Conservation (phyloP, 208 protist genomes). For the Leishmania guyanensis region DNA sequence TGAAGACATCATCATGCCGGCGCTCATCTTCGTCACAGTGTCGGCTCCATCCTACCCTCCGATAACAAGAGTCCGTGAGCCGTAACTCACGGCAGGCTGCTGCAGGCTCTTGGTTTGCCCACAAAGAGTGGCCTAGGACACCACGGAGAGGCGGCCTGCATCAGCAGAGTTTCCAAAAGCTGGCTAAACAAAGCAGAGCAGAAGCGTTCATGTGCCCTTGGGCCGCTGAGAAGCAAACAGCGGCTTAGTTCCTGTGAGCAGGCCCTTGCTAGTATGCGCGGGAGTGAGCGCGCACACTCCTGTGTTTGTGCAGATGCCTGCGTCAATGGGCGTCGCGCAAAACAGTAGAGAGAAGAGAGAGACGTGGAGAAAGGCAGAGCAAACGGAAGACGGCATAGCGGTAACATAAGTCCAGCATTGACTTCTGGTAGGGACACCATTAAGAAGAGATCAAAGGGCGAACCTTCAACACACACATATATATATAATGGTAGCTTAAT, state of each 20-base stretch:
- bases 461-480: not conserved
- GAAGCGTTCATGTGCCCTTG: not conserved
- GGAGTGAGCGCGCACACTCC: not conserved
- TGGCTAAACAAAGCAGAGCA: not conserved
- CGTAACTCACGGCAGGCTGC: too few relatives aligned
- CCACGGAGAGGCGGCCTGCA: too few relatives aligned
- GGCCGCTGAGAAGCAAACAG: not conserved
- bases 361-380: not conserved
- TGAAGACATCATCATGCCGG: too few relatives aligned
- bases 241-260: not conserved
- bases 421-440: not conserved
- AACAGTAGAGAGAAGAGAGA: not conserved
- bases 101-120: too few relatives aligned
- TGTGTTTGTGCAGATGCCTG: not conserved
- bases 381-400: not conserved
- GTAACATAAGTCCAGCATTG: not conserved
- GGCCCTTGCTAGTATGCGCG: not conserved
- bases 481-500: not conserved
- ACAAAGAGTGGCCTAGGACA: not conserved
- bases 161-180: not conserved
- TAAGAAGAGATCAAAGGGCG: not conserved
- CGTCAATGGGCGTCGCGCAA: not conserved
- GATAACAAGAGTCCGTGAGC: too few relatives aligned
- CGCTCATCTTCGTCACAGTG: too few relatives aligned
- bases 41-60: too few relatives aligned